Base-by-base conservation (phyloP, 768 basidiomycete species). In the Rhodosporidiobolus odoratus region DNA sequence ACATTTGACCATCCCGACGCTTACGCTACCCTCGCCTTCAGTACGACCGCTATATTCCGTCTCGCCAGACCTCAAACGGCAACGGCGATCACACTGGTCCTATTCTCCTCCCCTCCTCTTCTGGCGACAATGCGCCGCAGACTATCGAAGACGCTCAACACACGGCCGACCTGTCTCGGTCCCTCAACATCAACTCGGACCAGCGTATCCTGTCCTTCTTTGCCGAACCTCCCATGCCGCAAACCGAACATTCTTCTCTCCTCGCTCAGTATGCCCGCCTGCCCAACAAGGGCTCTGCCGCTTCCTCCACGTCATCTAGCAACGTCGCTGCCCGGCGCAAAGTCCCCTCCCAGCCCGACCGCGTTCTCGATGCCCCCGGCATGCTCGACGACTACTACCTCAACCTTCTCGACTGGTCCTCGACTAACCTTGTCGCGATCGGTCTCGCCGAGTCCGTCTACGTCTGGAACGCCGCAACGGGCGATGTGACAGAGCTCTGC, bases 301-400 rank as follows among this genome's bases (percentile, higher is more conserved):
- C 89, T 32, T 82, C 87, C 2, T 83, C 86, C 2, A 88, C 89
- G 8, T 87, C 85, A 5, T 85, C 87, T 2, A 82, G 85, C 2
- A 80, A 83, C 0, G 87, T 87, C 0, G 85, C 86, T 74, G 91
- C 90, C 78, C 84, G 88, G 9, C 85, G 95, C 27, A 88, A 89
- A 74, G 91, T 97, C 63, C 85, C 92, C 0, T 89, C 90, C 0
- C 86, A 87, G 32, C 91, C 95, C 0, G 90, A 95, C 75, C 86
- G 92, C n/a, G 92, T 97, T 13, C 84, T 99, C 16, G 96, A 98
- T 75, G 95, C 95, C 0, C 93, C 93, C 1, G 91, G 91, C 1
- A 78, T 83, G 62, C 77, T 80, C 54, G 92, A 98, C 74, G 96
- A 99, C 79, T 99, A 95, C 79, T 99, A 99, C 78, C 86, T 99